These are phyloP conservation scores for Scorias spongiosa DNA, from an alignment of 2,329 filamentous ascomycete genomes.

Conservation along the genomic window DNA sequence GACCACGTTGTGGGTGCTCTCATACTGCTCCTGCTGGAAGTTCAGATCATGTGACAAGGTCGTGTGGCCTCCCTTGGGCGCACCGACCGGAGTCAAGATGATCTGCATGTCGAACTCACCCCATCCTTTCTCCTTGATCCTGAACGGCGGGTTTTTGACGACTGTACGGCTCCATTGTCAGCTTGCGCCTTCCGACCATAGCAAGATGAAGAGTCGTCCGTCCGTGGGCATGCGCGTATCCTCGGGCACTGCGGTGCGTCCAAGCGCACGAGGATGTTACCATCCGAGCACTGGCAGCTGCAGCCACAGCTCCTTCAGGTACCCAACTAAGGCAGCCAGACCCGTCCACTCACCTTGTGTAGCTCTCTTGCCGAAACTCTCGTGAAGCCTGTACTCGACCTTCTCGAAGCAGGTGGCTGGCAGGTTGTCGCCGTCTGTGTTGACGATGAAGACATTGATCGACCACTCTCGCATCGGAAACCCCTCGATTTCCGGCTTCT, in stretches of 20 bases:
- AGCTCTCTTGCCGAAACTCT: slow-evolving; percentile 70
- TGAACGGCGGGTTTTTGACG: slow-evolving; percentile 74
- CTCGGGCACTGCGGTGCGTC: not conserved
- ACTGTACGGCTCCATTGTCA: slow-evolving; percentile 30
- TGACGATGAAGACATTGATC: slow-evolving; percentile 69
- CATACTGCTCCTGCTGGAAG: slow-evolving; percentile 69
- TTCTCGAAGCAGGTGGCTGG: slow-evolving; percentile 80
- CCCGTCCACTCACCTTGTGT: slow-evolving; percentile 43
- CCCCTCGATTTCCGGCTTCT: slow-evolving; percentile 66
- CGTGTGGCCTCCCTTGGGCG: slow-evolving; percentile 70
- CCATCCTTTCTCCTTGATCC: slow-evolving; percentile 89
- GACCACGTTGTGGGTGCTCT: slow-evolving; percentile 62
- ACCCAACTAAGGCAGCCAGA: too few relatives aligned
- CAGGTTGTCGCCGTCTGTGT: slow-evolving; percentile 72
- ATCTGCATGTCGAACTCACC: slow-evolving; percentile 96
- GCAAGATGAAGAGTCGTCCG: not conserved
- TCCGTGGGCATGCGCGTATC: not conserved
- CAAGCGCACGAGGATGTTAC: too few relatives aligned
- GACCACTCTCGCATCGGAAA: slow-evolving; percentile 91
- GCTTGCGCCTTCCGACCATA: not conserved
- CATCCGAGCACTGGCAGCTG: too few relatives aligned
- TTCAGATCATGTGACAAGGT: slow-evolving; percentile 78
- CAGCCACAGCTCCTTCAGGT: too few relatives aligned
- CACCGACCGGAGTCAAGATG: slow-evolving; percentile 53
- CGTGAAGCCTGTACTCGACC: slow-evolving; percentile 83